phyloP scores from a whole-genome alignment of 495 filamentous ascomycete species.

The Penicillium daleae region DNA sequence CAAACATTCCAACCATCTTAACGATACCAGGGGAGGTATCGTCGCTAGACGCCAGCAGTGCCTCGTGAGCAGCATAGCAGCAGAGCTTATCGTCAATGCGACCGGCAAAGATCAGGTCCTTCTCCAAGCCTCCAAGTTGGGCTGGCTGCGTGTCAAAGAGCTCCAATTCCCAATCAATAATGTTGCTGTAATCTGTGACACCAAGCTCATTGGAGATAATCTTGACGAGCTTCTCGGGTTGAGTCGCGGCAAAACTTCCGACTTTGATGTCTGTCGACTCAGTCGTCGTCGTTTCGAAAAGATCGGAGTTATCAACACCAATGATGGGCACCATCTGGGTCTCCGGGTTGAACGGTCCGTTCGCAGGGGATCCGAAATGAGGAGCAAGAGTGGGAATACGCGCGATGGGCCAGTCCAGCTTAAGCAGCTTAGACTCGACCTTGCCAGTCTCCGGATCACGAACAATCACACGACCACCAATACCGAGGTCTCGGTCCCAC shows the following conservation, averaged over 20 bases:
- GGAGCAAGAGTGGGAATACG: constrained; percentile 90
- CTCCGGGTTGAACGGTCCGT: constrained; percentile 82
- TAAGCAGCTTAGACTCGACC: constrained; percentile 80
- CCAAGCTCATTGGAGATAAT: constrained; percentile 76
- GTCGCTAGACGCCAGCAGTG: constrained; percentile 69
- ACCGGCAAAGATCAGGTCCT: constrained; percentile 93
- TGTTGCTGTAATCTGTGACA: constrained; percentile 67
- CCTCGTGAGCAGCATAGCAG: constrained; percentile 89
- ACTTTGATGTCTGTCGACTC: constrained; percentile 38
- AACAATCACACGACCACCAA: constrained; percentile 87
- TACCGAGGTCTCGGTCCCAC: constrained; percentile 93
- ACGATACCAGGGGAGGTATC: constrained; percentile 59
- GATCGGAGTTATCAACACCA: constrained; percentile 77
- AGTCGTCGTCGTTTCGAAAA: constrained; percentile 35
- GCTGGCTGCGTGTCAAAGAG: constrained; percentile 91
- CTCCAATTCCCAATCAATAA: constrained; percentile 97
- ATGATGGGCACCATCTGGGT: constrained; percentile 95
- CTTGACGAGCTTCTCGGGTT: constrained; percentile 81
- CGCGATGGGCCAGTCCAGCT: constrained; percentile 92
- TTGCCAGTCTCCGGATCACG: constrained; percentile 73
- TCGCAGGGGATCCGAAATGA: constrained; percentile 83
- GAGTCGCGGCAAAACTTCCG: constrained; percentile 74
- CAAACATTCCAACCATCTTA: constrained; percentile 88
- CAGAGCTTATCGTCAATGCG: constrained; percentile 98
- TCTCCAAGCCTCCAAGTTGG: constrained; percentile 80